A percentile compares a stretch with the other conserved stretches of the same genome.
phyloP scores from a whole-genome alignment of 2,329 filamentous ascomycete species.

The Xylariaceae sp. region DNA sequence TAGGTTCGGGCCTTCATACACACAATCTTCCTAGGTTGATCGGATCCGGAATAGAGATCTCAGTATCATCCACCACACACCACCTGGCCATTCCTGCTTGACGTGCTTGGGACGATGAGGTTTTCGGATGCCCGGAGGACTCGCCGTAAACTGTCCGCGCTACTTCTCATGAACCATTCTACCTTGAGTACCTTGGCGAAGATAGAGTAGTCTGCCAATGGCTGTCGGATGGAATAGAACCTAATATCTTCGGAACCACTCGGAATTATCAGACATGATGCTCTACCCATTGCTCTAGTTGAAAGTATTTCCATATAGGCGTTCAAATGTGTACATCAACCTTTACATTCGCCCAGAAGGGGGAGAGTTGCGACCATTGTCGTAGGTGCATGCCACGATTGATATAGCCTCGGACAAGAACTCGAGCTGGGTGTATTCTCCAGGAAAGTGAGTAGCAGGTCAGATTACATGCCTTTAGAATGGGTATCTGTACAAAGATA shows the following conservation, averaged over 20 bases:
- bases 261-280: not conserved
- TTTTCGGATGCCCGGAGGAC: not conserved
- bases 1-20: slow-evolving; percentile 35
- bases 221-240: not conserved
- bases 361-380: not conserved
- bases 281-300: not conserved
- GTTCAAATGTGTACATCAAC: not conserved
- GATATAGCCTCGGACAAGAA: not conserved
- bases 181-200: not conserved
- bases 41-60: slow-evolving; percentile 37
- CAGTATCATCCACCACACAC: slow-evolving; percentile 25
- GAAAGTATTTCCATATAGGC: not conserved
- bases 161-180: not conserved
- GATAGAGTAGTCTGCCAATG: not conserved
- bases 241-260: not conserved
- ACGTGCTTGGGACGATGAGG: slow-evolving; percentile 3
- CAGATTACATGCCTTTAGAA: not conserved
- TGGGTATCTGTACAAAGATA: not conserved
- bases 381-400: not conserved
- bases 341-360: not conserved
- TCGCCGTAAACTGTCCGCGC: not conserved
- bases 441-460: not conserved
- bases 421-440: not conserved
- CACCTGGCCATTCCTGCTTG: slow-evolving; percentile 1
- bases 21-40: slow-evolving; percentile 31